Base-by-base conservation (phyloP, 2,329 filamentous ascomycete species). In the Exutisphaerella laricina region DNA sequence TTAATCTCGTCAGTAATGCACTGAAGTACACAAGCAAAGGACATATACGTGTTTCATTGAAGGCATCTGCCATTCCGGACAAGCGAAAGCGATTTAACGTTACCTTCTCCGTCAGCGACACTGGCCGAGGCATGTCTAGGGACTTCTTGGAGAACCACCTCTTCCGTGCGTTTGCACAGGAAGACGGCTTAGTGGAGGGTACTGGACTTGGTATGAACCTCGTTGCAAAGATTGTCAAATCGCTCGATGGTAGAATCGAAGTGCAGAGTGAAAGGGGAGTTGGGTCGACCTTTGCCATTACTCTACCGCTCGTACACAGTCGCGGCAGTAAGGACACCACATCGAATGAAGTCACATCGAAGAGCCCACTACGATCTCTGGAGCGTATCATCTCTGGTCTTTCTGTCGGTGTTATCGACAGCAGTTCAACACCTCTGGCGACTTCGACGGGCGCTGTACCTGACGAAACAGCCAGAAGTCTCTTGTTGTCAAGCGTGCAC, bases 201-300 rank as follows among this genome's bases (percentile, higher is more conserved):
- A 77, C 78, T 0, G 82, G 82, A 0, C 66, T 86, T 0, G 83
- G 83, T 0, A 62, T 87, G 38, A 82, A 78, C 30, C 74, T 86
- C 5, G 81, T 85, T 58, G 70, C 55, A 44, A 65, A 45, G 37
- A 77, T 86, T 4, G 73, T 84, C 16, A 73, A 74, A 37, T 72
- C 76, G 25, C 63, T 84, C 3, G 71, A 73, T 21, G 81, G 82
- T 0, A 72, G 69, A 14, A 78, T 85, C 33, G 55, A 57, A 34
- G 58, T 62, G 3, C 46, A 56, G 14, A 59, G 56, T 36, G 51
- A 55, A 32, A 58, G 57, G 29, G 52, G 50, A 5, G 40, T 46
- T 2, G 52, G 52, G 6, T 49, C 52, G 1, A 46, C 39, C 39
- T 48, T 55, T 21, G 47, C 52, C 0, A 41, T 55, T 8, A 53